Base-by-base conservation (phyloP, 495 filamentous ascomycete genomes). In the Penicillium atrosanguineum region DNA sequence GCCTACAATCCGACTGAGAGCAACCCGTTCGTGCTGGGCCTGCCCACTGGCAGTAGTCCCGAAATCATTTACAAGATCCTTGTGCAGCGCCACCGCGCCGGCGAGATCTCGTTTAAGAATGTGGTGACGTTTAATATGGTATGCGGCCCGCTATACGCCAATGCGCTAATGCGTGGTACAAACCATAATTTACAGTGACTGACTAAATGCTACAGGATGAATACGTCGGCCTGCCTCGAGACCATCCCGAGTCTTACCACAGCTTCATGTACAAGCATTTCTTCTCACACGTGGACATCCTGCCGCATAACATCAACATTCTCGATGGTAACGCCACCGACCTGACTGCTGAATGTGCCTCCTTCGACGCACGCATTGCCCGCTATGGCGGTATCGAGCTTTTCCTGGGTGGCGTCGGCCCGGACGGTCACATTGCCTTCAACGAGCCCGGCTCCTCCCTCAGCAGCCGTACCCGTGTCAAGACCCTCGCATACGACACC, bases 111-210 rank as follows among this genome's bases (percentile, higher is more conserved):
- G 0, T 94, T 93, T 65, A 85, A 85, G 60, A 84, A 93, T 87
- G 88, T 94, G 59, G 79, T 91, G 61, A 94, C 89, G 7, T 93
- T 93, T 76, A 95, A 95, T 68, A 95, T 95, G 90, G 88, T 91
- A 83, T 47, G 74, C 55, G 25, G 48, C 26, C 36, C 46, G 29
- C 23, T 20, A 46, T 43, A 21, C 40, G 37, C 38, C 18, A 20
- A 48, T 43, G 26, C 40, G 37, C 38, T 18, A 42, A 38, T 25
- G 12, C 6, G 51, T 4, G 15, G 7, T 14, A 20, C 31, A 14
- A 34, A 34, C 11, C 31, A 12, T 14, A 8, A 34, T 1, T 14
- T 14, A 2, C 37, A 2, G 19, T 12, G 18, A 61, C 56, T 34
- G 3, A 47, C 7, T 6, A 11, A 21, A 49, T 11, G 31, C 31